phyloP scores from a whole-genome alignment of 305 asterid species.

The Fraxinus angustifolia region DNA sequence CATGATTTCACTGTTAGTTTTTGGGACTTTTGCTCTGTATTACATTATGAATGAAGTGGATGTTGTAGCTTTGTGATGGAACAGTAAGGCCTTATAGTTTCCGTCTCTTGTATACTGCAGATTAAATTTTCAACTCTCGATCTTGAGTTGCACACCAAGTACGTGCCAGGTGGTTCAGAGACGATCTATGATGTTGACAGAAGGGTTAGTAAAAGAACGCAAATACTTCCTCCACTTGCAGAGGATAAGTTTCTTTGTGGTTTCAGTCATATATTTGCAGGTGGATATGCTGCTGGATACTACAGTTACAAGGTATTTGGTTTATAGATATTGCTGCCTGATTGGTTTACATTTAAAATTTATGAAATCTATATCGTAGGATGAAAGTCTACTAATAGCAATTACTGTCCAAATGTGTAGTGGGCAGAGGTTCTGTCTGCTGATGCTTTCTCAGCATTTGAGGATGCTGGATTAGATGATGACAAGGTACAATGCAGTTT shows the following conservation, averaged over 20 bases:
- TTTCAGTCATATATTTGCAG: slow-evolving; percentile 92
- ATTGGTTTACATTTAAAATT: not conserved
- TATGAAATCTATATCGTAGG: not conserved
- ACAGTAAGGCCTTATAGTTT: slow-evolving; percentile 1
- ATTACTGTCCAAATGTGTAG: slow-evolving; percentile 40
- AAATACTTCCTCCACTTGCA: slow-evolving; percentile 85
- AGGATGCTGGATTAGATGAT: slow-evolving; percentile 80
- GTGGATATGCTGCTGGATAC: slow-evolving; percentile 99
- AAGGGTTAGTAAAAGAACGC: slow-evolving; percentile 72
- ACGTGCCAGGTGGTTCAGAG: slow-evolving; percentile 83
- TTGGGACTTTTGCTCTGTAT: not conserved
- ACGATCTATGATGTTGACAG: slow-evolving; percentile 77
- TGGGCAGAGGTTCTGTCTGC: slow-evolving; percentile 99
- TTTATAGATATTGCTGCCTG: not conserved
- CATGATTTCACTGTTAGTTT: not conserved
- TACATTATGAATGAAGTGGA: not conserved
- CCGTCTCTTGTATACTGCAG: slow-evolving; percentile 46
- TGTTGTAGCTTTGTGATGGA: not conserved
- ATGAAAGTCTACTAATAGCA: not conserved
- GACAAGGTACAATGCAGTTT: slow-evolving; percentile 52
- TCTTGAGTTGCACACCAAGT: slow-evolving; percentile 81
- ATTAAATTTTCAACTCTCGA: slow-evolving; percentile 76
- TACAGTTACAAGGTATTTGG: slow-evolving; percentile 88
- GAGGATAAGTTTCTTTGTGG: slow-evolving; percentile 90
- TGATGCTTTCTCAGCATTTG: slow-evolving; percentile 99